Base-by-base conservation (phyloP, 2,329 filamentous ascomycete species). In the Monosporascus sp. region DNA sequence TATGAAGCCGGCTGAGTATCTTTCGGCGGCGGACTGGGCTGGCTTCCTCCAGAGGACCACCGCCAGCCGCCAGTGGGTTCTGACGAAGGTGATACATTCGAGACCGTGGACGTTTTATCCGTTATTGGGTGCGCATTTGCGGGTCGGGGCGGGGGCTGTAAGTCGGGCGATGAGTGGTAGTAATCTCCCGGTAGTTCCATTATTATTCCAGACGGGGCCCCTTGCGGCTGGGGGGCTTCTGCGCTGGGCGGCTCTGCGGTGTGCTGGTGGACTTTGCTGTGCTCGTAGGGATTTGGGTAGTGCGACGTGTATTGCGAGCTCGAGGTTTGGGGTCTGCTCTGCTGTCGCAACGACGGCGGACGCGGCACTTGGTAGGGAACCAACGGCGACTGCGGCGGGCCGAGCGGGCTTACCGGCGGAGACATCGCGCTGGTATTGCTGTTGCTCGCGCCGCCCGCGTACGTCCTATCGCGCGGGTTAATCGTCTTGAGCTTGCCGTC, bases 401-500 rank as follows among this genome's bases (percentile, higher is more conserved):
- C 24, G 22, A 24, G 20, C 24, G 42, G 24, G 22, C n/a, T 46
- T 14, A 6, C 17, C 22, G 24, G 22, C 49, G 64, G 65, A 24
- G 55, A 55, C 34, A 54, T 41, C 25, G 54, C 57, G 11, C 52
- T 59, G 27, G 51, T 49, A 22, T 62, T 45, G 5, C 62, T 60
- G 9, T 58, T 62, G 7, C 58, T 58, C 31, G 31, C 31, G 31
- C 31, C 31, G 31, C 9, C 31, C 31, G 31, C 5, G 46, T 62
- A 65, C 8, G 58, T 53, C 24, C 62, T 64, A 41, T 72, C 70
- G 38, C 70, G 73, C 2, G 76, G 75, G 58, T 79, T 80, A 56
- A 82, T 65, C 0, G 84, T 88, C 70, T 75, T 82, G 54, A 88
- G 72, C 61, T 73, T 80, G 47, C 84, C 84, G 56, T 85, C 74